phyloP scores from a whole-genome alignment of 139 green algal genomes.

The Picochlorum sp. region DNA sequence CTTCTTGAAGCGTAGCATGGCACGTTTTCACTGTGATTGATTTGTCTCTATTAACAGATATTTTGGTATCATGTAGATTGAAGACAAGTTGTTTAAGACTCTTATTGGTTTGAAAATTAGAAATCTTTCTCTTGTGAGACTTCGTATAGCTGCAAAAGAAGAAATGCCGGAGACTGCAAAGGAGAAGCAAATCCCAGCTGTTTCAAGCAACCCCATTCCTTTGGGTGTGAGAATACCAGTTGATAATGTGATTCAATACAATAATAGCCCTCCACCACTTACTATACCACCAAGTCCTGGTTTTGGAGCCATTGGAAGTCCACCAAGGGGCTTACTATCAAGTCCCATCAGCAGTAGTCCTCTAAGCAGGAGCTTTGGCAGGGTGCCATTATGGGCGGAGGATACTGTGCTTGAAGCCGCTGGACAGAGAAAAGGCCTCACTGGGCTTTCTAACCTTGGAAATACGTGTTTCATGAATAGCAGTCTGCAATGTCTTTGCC shows the following conservation, averaged over 20 bases:
- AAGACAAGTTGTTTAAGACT: too few species aligned
- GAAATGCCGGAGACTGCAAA: too few species aligned
- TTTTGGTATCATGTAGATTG: too few species aligned
- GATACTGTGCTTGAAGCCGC: conserved; percentile 7
- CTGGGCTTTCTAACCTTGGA: conserved; percentile 72
- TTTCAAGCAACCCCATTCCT: too few species aligned
- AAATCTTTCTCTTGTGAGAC: too few species aligned
- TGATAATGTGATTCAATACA: background rate
- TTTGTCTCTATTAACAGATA: too few species aligned
- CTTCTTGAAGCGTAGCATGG: too few species aligned
- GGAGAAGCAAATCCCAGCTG: too few species aligned
- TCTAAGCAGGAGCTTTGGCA: background rate
- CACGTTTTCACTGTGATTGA: too few species aligned
- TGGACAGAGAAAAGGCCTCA: conserved; percentile 28
- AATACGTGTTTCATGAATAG: conserved; percentile 97
- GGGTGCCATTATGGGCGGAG: conserved; percentile 17
- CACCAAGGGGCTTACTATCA: background rate
- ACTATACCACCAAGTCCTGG: background rate
- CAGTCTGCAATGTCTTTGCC: conserved; percentile 84
- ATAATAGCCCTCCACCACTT: background rate
- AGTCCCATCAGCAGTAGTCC: background rate
- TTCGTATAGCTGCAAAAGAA: too few species aligned
- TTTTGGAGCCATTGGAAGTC: conserved; percentile 1
- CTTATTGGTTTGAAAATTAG: too few species aligned
- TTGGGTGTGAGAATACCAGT: too few species aligned